phyloP scores from a whole-genome alignment of 352 stramenopile species.

The Pythium diclinum region DNA sequence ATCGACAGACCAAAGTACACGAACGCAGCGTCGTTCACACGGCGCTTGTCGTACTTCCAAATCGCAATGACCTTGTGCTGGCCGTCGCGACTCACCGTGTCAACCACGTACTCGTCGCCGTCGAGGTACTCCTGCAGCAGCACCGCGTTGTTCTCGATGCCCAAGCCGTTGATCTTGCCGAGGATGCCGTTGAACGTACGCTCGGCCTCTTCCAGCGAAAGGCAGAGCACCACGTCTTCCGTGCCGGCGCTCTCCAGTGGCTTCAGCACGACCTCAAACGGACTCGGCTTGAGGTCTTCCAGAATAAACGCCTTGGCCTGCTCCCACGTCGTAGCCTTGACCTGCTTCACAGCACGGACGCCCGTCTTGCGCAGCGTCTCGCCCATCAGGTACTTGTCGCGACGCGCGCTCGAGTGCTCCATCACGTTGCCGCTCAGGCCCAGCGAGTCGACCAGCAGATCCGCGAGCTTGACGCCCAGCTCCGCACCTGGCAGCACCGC shows the following conservation, averaged over 20 bases:
- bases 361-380: conserved; percentile 76
- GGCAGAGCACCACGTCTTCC: conserved; percentile 78
- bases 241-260: conserved; percentile 75
- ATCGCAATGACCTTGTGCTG: conserved; percentile 94
- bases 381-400: conserved; percentile 88
- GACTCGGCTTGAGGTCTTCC: conserved; percentile 53
- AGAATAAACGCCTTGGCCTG: conserved; percentile 73
- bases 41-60: conserved; percentile 98
- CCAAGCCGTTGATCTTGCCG: conserved; percentile 84
- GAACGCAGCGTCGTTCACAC: conserved; percentile 92
- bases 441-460: conserved; percentile 85
- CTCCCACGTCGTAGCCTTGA: conserved; percentile 72
- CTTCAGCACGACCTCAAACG: conserved; percentile 91
- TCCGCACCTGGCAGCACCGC: conserved; percentile 91
- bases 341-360: conserved; percentile 90
- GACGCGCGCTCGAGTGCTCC: conserved; percentile 55
- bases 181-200: conserved; percentile 84
- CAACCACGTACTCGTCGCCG: conserved; percentile 95
- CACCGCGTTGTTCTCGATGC: conserved; percentile 81
- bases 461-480: conserved; percentile 90
- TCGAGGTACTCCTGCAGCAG: conserved; percentile 93
- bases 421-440: conserved; percentile 83
- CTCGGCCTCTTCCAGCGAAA: conserved; percentile 68
- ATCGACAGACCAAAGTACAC: conserved; percentile 92
- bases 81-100: conserved; percentile 92